A percentile compares a stretch with the other conserved stretches of the same genome.
phyloP scores from a whole-genome alignment of 1,284 basidiomycete genomes.

The Apiotrichum porosum region DNA sequence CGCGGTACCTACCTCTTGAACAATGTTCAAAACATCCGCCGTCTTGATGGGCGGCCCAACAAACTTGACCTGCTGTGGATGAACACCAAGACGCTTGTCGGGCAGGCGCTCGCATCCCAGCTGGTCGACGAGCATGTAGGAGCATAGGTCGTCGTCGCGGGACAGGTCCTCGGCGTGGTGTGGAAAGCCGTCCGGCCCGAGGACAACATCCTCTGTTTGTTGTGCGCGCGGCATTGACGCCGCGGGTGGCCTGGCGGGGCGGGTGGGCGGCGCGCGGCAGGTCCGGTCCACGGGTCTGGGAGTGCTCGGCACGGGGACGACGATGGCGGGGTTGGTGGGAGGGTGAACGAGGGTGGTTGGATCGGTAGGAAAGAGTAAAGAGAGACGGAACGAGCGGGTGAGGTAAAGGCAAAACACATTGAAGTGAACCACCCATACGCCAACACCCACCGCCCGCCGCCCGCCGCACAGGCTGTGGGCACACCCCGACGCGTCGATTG shows the following conservation, averaged over 20 bases:
- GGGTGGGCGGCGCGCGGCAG: conserved; percentile 3
- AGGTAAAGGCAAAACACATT: no score
- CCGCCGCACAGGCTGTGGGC: no score
- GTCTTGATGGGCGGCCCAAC: conserved; percentile 36
- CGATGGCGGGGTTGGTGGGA: background rate
- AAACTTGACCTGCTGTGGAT: conserved; percentile 45
- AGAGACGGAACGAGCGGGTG: background rate
- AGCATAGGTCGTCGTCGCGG: conserved; percentile 46
- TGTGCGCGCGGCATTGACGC: conserved; percentile 7
- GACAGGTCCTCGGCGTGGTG: conserved; percentile 44
- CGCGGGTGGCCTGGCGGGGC: background rate
- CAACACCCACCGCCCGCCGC: no score
- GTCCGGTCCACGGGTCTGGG: background rate
- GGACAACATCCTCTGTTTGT: conserved; percentile 5
- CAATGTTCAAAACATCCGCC: conserved; percentile 34
- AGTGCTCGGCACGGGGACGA: background rate
- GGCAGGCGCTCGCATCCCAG: conserved; percentile 29
- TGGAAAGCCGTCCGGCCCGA: conserved; percentile 15
- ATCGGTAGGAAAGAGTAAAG: background rate
- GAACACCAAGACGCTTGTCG: conserved; percentile 42
- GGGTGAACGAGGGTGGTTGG: background rate
- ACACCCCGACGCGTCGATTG: no score
- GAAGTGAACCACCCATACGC: no score
- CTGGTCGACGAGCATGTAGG: conserved; percentile 47
- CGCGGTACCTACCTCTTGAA: conserved; percentile 30